Conservation (phyloP, 2,329 filamentous ascomycete genomes). For the Ceratocystis albifundus region DNA sequence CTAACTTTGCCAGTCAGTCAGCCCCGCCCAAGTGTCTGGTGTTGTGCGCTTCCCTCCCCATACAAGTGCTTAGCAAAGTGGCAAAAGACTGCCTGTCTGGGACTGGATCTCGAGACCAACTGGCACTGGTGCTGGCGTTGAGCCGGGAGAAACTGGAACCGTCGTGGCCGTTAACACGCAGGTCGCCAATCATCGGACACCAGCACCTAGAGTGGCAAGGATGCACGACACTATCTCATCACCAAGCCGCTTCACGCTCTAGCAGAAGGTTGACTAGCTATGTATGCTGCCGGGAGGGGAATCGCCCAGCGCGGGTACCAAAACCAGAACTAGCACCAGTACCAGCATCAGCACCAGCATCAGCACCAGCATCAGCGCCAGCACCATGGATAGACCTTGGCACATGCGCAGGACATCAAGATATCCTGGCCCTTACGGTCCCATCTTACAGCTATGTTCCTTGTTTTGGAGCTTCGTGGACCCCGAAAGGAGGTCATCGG, state of each 20-base stretch:
- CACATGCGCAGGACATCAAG: background rate
- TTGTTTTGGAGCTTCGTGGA: background rate
- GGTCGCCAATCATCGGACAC: background rate
- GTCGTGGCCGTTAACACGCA: background rate
- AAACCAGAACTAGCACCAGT: background rate
- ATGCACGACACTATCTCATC: background rate
- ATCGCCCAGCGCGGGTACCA: background rate
- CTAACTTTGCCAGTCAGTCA: no score
- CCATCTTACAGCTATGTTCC: conserved; percentile 9
- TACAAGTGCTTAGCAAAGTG: conserved; percentile 11
- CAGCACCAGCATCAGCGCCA: background rate
- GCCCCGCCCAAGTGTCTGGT: background rate
- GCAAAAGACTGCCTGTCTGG: background rate
- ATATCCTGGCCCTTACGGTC: background rate
- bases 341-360: background rate
- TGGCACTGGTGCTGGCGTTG: background rate
- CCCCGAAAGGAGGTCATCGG: background rate
- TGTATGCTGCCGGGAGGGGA: background rate
- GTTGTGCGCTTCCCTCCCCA: background rate
- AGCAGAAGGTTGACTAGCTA: background rate
- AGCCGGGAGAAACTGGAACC: background rate
- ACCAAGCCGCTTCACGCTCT: background rate
- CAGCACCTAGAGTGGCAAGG: background rate
- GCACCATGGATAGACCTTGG: background rate
- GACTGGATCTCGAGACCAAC: background rate